Evolutionary conservation across 116 monocot genomes (phyloP).

Genomic region (Trichopus zeylanicus): DNA sequence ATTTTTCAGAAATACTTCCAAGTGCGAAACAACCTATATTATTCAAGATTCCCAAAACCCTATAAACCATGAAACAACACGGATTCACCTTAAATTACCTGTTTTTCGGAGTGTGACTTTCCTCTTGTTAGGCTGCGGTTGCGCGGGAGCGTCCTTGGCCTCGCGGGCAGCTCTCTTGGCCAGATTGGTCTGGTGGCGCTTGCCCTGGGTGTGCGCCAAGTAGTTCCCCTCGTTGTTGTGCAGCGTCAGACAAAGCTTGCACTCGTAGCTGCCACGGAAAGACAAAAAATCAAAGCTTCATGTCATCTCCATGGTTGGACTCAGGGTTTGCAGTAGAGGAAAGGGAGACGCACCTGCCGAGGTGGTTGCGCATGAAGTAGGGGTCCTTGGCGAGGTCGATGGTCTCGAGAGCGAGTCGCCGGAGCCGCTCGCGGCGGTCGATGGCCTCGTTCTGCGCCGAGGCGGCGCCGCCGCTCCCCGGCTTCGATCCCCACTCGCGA

Average conservation of each 20-base stretch:
- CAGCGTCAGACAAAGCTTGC: constrained; percentile 91
- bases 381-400: constrained; percentile 98
- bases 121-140: constrained; percentile 96
- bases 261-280: constrained; percentile 54
- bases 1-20: too few relatives aligned
- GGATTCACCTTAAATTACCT: constrained; percentile 59
- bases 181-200: constrained; percentile 97
- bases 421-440: constrained; percentile 86
- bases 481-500: constrained; percentile 93
- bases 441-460: constrained; percentile 95
- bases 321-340: constrained; percentile 3
- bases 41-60: too few relatives aligned
- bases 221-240: constrained; percentile 99
- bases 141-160: constrained; percentile 91
- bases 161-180: constrained; percentile 96
- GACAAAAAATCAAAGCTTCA: background rate
- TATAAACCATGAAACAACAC: too few relatives aligned
- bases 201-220: constrained; percentile 92
- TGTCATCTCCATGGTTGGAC: too few relatives aligned
- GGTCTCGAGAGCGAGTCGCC: constrained; percentile 87
- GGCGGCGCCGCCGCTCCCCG: constrained; percentile 91
- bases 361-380: constrained; percentile 98
- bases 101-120: constrained; percentile 50
- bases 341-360: constrained; percentile 44
- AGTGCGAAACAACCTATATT: too few relatives aligned